Conservation (phyloP, 192 early-diverging fungal genomes). For the Coemansia sp. region DNA sequence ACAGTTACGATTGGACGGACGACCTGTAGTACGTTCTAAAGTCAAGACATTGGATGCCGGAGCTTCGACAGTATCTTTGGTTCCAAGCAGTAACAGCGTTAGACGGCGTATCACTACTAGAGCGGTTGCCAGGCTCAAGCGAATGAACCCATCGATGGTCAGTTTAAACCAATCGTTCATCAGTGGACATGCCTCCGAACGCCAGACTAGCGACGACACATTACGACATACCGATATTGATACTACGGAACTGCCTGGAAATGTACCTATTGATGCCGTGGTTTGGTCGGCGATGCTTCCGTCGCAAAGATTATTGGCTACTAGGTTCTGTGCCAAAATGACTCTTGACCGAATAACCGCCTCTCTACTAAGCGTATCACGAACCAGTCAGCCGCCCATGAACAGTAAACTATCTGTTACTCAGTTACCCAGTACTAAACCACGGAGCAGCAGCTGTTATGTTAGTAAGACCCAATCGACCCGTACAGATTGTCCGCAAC, state of each 20-base stretch:
- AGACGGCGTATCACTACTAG: slow-evolving; percentile 16
- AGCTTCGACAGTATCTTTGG: not conserved
- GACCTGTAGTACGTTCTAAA: not conserved
- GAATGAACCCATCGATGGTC: not conserved
- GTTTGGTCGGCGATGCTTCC: slow-evolving; percentile 25
- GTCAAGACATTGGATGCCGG: not conserved
- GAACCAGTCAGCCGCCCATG: not conserved
- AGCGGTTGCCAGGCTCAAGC: slow-evolving; percentile 5
- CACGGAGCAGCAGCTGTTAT: not conserved
- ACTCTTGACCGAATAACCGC: slow-evolving; percentile 12
- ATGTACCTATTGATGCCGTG: slow-evolving; percentile 23
- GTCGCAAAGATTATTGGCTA: slow-evolving; percentile 21
- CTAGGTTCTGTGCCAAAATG: slow-evolving; percentile 27
- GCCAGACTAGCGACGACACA: slow-evolving; percentile 4
- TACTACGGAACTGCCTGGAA: slow-evolving; percentile 2
- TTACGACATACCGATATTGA: not conserved
- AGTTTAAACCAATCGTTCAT: not conserved
- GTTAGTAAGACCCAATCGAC: not conserved
- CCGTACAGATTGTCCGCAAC: too few relatives aligned
- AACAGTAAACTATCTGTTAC: not conserved
- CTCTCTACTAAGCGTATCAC: not conserved
- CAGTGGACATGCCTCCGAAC: not conserved
- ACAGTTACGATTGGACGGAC: slow-evolving; percentile 26
- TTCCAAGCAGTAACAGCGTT: not conserved
- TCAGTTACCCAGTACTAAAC: not conserved